Evolutionary conservation across 768 basidiomycete species (phyloP).

Genomic region (Boletus huronensis): DNA sequence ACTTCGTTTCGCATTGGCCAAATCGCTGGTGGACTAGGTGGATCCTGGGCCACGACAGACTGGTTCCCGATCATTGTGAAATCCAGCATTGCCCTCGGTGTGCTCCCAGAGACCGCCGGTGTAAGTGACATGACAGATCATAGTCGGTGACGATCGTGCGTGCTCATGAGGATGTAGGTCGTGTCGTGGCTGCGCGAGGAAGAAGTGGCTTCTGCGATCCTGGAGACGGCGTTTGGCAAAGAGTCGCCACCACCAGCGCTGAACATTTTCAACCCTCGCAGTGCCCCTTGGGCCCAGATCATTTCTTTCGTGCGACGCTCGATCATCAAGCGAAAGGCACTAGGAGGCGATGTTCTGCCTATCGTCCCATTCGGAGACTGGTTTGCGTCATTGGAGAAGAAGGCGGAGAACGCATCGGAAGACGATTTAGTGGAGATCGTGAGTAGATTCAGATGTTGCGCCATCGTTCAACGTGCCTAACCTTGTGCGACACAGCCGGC

Average conservation of each 20-base stretch:
- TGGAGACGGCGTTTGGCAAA: constrained; percentile 26
- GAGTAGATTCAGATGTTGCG: constrained; percentile 3
- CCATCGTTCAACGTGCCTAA: background rate
- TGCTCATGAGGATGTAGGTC: constrained; percentile 19
- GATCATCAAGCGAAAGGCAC: constrained; percentile 11
- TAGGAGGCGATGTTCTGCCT: constrained; percentile 15
- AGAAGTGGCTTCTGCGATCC: constrained; percentile 33
- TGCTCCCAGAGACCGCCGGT: constrained; percentile 28
- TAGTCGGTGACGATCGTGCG: too few species aligned
- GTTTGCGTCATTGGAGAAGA: constrained; percentile 29
- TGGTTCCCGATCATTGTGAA: constrained; percentile 47
- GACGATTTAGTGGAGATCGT: constrained; percentile 33
- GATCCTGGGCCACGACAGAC: constrained; percentile 43
- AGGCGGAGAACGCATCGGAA: constrained; percentile 15
- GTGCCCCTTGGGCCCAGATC: constrained; percentile 31
- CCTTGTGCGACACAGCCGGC: constrained; percentile 25
- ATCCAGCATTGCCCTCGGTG: constrained; percentile 29
- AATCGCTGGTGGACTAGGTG: constrained; percentile 38
- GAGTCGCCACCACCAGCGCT: constrained; percentile 21
- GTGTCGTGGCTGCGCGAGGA: constrained; percentile 45
- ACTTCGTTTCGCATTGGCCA: constrained; percentile 46
- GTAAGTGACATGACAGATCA: constrained; percentile 25
- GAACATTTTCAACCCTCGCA: constrained; percentile 40
- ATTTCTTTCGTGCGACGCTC: constrained; percentile 24
- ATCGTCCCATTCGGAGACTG: constrained; percentile 36